Percentiles rank a stretch among this genome's conserved stretches.
These are phyloP conservation scores for Amphichorda felina DNA, from an alignment of 2,329 filamentous ascomycete genomes.

Conservation along the genomic window DNA sequence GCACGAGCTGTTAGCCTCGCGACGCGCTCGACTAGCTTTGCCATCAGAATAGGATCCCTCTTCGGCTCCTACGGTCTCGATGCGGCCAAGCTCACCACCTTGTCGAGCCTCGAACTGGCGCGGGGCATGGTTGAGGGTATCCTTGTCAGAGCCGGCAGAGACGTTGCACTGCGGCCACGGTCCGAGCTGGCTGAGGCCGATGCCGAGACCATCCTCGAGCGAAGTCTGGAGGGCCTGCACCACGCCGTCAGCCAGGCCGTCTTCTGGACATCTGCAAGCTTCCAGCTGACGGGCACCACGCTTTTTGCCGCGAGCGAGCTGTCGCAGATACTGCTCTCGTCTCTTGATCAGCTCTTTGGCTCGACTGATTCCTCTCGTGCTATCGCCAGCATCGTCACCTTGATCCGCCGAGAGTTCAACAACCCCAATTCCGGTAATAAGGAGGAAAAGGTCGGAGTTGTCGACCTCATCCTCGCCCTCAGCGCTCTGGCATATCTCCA, in stretches of 20 bases:
- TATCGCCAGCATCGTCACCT: conserved; percentile 53
- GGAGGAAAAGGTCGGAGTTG: conserved; percentile 47
- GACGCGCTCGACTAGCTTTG: conserved; percentile 46
- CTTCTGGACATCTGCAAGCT: conserved; percentile 50
- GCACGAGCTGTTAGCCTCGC: conserved; percentile 49
- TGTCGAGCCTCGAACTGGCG: conserved; percentile 45
- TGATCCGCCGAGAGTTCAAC: conserved; percentile 52
- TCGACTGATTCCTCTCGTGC: conserved; percentile 59
- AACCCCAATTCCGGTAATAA: conserved; percentile 47
- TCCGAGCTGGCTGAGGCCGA: conserved; percentile 36
- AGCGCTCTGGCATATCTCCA: conserved; percentile 52
- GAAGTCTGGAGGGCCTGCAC: conserved; percentile 43
- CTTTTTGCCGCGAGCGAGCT: conserved; percentile 41
- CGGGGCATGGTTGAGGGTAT: conserved; percentile 42
- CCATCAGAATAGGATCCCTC: conserved; percentile 39
- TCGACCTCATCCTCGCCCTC: conserved; percentile 49
- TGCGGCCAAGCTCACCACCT: conserved; percentile 41
- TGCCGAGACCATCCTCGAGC: conserved; percentile 44
- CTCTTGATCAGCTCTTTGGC: conserved; percentile 52
- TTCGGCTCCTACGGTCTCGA: conserved; percentile 39
- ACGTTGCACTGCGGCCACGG: conserved; percentile 26
- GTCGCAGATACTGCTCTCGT: conserved; percentile 44
- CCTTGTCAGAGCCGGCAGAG: conserved; percentile 37
- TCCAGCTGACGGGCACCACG: conserved; percentile 44
- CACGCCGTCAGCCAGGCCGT: conserved; percentile 44